Conservation (phyloP, 2,329 filamentous ascomycete species). For the Lasiodiplodia theobromae region DNA sequence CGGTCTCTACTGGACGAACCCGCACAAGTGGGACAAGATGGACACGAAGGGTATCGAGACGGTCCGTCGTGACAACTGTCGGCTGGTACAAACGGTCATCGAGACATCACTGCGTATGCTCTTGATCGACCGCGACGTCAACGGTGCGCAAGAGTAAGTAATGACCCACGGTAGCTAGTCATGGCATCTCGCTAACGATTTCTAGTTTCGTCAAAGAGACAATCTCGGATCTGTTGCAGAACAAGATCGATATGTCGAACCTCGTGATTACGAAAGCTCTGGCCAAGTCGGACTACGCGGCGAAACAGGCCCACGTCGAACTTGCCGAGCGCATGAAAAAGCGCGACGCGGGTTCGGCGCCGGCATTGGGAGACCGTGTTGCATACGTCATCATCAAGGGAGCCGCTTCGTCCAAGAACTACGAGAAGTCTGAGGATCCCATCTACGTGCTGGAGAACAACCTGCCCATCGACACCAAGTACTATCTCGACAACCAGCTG, state of each 20-base stretch:
- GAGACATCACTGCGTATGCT: slow-evolving; percentile 97
- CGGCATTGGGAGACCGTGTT: slow-evolving; percentile 90
- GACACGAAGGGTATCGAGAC: slow-evolving; percentile 99
- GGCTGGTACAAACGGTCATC: slow-evolving; percentile 94
- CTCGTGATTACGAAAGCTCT: slow-evolving; percentile 98
- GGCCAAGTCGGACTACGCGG: slow-evolving; percentile 78
- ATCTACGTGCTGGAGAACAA: slow-evolving; percentile 98
- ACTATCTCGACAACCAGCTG: slow-evolving; percentile 98
- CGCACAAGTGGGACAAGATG: slow-evolving; percentile 98
- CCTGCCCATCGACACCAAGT: slow-evolving; percentile 95
- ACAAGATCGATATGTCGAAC: slow-evolving; percentile 99
- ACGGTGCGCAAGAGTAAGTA: slow-evolving; percentile 89
- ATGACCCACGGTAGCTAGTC: slow-evolving; percentile 2
- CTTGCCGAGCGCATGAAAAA: slow-evolving; percentile 96
- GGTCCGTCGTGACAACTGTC: slow-evolving; percentile 93
- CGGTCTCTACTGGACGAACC: slow-evolving; percentile 95
- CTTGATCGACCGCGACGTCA: slow-evolving; percentile 88
- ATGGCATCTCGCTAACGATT: slow-evolving; percentile 46
- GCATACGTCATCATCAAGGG: slow-evolving; percentile 98
- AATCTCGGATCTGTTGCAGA: slow-evolving; percentile 93
- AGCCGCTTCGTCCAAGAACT: slow-evolving; percentile 87
- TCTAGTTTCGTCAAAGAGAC: slow-evolving; percentile 91
- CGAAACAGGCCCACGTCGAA: slow-evolving; percentile 95
- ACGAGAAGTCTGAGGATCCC: slow-evolving; percentile 95
- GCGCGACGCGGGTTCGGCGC: slow-evolving; percentile 92